Base-by-base conservation (phyloP, 2,329 filamentous ascomycete species). In the Meredithiella fracta region DNA sequence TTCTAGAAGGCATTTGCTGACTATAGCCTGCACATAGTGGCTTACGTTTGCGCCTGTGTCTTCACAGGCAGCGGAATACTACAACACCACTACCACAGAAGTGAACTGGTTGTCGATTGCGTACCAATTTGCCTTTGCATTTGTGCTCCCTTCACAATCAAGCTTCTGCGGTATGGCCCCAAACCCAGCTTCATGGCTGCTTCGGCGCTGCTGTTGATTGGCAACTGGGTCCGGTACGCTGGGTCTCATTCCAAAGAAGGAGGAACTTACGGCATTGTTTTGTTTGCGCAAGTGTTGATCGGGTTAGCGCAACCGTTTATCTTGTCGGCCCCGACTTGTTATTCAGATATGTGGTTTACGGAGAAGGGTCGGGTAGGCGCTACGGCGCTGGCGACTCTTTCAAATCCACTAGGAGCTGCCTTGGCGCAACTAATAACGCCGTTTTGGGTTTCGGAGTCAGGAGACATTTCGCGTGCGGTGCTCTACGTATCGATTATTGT, bases 301-400 rank as follows among this genome's bases (percentile, higher is more conserved):
- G 92, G 91, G 0, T 75, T 96, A 40, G 82, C 88, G 0, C 92
- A 98, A 66, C 90, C 92, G 0, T 97, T 97, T 67, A 87, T 94
- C 11, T 78, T 97, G 8, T 82, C 85, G 5, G 88, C 91, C 0
- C 91, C 92, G 0, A 91, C 92, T 0, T 76, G 87, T 60, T 98
- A 94, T 69, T 92, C 86, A 55, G 90, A 96, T 66, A 72, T 95
- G 59, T 97, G 92, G 92, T 97, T 97, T 69, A 90, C 87, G 1
- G 53, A 64, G 26, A 57, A 56, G 37, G 91, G 90, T 6, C 80
- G 92, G 55, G 86, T 95, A 11, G 83, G 85, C 55, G 91, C 91
- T 17, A 97, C 91, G 0, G 92, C 91, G 1, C 64, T 95, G 37
- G 83, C 84, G 22, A 90, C 82, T 59, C 70, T 97, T 58, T 87